Base-by-base conservation (phyloP, 768 basidiomycete species). In the Pleurotus tuber-regium region DNA sequence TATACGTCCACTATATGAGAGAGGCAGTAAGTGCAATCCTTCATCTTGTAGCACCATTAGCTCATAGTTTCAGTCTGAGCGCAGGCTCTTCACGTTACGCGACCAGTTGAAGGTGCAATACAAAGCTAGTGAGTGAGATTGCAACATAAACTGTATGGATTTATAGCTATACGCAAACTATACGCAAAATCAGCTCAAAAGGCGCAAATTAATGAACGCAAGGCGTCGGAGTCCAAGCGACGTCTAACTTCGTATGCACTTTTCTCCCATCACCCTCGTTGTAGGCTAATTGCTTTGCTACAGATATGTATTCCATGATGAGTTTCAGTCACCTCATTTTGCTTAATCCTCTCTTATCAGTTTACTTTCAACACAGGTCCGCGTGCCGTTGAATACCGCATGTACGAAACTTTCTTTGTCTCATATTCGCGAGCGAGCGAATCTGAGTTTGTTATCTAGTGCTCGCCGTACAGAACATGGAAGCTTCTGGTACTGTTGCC, bases 391-490 rank as follows among this genome's bases (percentile, higher is more conserved):
- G 47, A 89, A 90, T 60, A 89, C 87, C 36, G 88, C 88, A 9
- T 71, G 86, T 79, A 53, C 60, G 74, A 67, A 19, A 41, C 42
- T 28, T 44, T 41, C 14, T 24, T 31, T 66, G 54, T 36, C 64
- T 63, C 35, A 42, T 24, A 28, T 39, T n/a, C n/a, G 25, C 41
- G 30, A 25, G 25, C 41, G 30, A 25, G 26, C 39, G 8, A n/a
- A 7, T 14, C 43, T 40, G 26, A 21, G 42, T 53, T 46, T 40
- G 46, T 35, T 38, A 43, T 51, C 12, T 41, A 76, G 74, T 94
- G 11, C 73, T 96, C 43, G 92, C 94, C 1, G 87, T 95, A 14
- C 94, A 97, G 70, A 96, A 98, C 61, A 85, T 96, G 79, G 86
- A 89, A 54, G 91, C 89, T 1, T 82, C 83, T 1, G 82, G 86